A percentile compares a stretch with the other conserved stretches of the same genome.
phyloP scores from a whole-genome alignment of 1,284 basidiomycete species.

The Cryptococcus jaspeensis region DNA sequence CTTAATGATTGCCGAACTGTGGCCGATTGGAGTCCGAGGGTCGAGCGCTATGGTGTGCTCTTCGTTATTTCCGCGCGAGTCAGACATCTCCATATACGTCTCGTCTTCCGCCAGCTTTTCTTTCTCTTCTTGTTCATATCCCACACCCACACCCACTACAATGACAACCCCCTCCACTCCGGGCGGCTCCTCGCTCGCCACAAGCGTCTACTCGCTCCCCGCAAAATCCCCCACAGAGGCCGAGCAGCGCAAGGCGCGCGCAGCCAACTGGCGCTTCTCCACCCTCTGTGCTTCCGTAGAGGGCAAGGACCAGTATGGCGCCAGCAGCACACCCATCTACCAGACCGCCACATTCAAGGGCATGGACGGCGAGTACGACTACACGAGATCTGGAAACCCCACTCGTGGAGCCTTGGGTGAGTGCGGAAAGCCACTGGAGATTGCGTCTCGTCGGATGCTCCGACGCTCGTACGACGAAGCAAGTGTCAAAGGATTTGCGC shows the following conservation, averaged over 20 bases:
- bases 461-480: neutral
- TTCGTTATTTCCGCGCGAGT: neutral
- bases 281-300: slow-evolving; percentile 79
- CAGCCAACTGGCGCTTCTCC: slow-evolving; percentile 46
- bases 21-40: neutral
- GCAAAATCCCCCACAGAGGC: slow-evolving; percentile 33
- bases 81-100: neutral
- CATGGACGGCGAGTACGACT: slow-evolving; percentile 80
- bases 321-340: slow-evolving; percentile 94
- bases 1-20: neutral
- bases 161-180: slow-evolving; percentile 36
- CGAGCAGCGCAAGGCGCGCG: slow-evolving; percentile 31
- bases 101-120: neutral
- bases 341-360: slow-evolving; percentile 99
- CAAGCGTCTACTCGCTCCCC: slow-evolving; percentile 30
- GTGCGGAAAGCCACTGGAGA: too few relatives aligned
- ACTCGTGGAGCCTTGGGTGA: slow-evolving; percentile 89
- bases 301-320: slow-evolving; percentile 90
- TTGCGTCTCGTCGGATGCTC: too few relatives aligned
- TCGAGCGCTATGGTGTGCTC: neutral
- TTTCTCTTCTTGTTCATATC: neutral
- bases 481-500: neutral
- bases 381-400: slow-evolving; percentile 92
- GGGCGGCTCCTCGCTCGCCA: slow-evolving; percentile 28
- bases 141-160: neutral